A percentile compares a stretch with the other conserved stretches of the same genome.
phyloP scores from a whole-genome alignment of 2,329 filamentous ascomycete species.

The Sporothrix mexicana region DNA sequence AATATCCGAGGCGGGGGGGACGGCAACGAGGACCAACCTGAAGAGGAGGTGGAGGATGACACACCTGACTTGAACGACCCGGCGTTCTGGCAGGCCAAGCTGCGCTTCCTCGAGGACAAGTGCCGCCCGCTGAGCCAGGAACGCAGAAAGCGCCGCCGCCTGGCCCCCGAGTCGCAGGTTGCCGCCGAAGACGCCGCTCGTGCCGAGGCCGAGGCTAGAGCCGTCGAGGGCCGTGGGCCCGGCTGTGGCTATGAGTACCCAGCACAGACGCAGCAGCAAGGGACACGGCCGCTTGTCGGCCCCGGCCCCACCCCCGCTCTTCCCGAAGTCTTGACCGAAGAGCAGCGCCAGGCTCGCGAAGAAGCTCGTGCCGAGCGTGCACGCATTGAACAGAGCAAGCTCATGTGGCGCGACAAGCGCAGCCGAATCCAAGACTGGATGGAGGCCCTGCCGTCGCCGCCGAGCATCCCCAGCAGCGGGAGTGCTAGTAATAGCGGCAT shows the following conservation, averaged over 20 bases:
- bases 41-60: neutral
- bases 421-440: constrained; percentile 27
- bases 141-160: constrained; percentile 29
- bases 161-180: constrained; percentile 16
- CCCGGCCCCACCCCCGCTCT: too few species aligned
- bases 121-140: constrained; percentile 34
- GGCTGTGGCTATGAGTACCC: neutral
- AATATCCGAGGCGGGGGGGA: too few species aligned
- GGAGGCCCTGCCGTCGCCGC: neutral
- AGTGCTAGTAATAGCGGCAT: too few species aligned
- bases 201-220: constrained; percentile 8
- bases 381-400: constrained; percentile 33
- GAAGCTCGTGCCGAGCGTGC: constrained; percentile 18
- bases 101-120: constrained; percentile 31
- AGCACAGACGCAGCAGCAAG: neutral
- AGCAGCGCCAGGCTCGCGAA: constrained; percentile 5
- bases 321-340: neutral
- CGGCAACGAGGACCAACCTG: neutral
- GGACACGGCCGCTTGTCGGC: neutral
- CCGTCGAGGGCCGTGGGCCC: constrained; percentile 19
- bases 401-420: constrained; percentile 33
- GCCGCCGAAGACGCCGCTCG: constrained; percentile 5
- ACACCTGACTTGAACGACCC: constrained; percentile 27
- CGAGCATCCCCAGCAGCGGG: too few species aligned
- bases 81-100: constrained; percentile 33